Conservation (phyloP, 2,329 filamentous ascomycete species). For the Lasiodiplodia hormozganensis region DNA sequence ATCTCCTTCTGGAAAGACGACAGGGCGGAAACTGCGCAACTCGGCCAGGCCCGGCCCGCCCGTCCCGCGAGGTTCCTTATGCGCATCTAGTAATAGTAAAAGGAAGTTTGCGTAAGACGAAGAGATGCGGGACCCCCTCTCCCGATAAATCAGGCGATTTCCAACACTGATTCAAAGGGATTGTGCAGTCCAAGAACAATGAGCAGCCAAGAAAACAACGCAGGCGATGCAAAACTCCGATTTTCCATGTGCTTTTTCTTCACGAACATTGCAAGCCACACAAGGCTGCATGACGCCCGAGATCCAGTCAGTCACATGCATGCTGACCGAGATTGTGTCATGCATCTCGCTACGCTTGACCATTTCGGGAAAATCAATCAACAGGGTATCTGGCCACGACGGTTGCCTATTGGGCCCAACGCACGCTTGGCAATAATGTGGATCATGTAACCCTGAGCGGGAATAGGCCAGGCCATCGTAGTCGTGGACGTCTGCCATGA, state of each 20-base stretch:
- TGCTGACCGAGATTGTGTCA: not conserved
- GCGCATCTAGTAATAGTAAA: no score
- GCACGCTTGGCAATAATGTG: not conserved
- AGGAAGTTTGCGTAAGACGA: no score
- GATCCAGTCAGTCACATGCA: not conserved
- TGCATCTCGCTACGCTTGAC: not conserved
- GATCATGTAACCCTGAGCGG: not conserved
- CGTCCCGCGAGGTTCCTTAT: not conserved
- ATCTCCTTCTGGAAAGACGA: no score
- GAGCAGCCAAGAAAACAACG: not conserved
- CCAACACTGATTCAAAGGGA: no score
- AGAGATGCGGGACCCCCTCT: no score
- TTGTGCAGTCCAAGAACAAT: no score
- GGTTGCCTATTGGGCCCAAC: not conserved
- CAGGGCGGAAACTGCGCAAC: not conserved
- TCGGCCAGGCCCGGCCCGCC: not conserved
- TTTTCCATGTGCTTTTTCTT: not conserved
- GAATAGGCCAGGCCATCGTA: not conserved
- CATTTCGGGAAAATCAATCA: not conserved
- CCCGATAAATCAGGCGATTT: no score
- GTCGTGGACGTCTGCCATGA: not conserved
- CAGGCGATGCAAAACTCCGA: not conserved
- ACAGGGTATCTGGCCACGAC: not conserved
- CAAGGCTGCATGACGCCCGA: not conserved
- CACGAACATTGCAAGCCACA: not conserved